Percentiles rank a stretch among this genome's conserved stretches.
Evolutionary conservation across 2,329 filamentous ascomycete species (phyloP).

Genomic region (Aschersonia sp.): DNA sequence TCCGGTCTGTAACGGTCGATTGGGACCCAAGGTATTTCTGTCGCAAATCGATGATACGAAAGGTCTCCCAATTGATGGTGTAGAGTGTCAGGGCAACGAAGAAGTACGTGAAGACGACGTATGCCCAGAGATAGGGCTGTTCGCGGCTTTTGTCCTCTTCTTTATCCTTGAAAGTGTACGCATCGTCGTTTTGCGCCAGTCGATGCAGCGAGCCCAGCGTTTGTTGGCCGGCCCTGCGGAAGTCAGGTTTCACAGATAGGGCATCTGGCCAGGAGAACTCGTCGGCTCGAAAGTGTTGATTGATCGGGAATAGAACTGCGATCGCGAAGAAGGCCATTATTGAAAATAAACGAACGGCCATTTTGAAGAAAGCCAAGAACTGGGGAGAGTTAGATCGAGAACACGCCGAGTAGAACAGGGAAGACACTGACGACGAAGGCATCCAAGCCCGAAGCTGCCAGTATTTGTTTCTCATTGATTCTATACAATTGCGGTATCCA

Average conservation of each 20-base stretch:
- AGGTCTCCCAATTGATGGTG: conserved; percentile 69
- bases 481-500: conserved; percentile 82
- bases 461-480: conserved; percentile 78
- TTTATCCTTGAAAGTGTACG: conserved; percentile 12
- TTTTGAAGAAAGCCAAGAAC: conserved; percentile 92
- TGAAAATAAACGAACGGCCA: conserved; percentile 73
- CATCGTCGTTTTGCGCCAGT: conserved; percentile 5
- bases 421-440: conserved; percentile 61
- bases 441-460: conserved; percentile 83
- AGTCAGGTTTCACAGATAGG: background rate
- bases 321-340: conserved; percentile 72
- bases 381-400: conserved; percentile 9
- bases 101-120: conserved; percentile 86
- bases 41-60: conserved; percentile 68
- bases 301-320: conserved; percentile 72
- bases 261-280: conserved; percentile 3
- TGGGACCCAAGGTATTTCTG: conserved; percentile 90
- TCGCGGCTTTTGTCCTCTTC: conserved; percentile 20
- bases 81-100: conserved; percentile 76
- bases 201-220: background rate
- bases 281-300: conserved; percentile 41
- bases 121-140: conserved; percentile 66
- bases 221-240: conserved; percentile 3
- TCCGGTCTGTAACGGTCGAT: conserved; percentile 90
- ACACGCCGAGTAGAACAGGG: background rate